A percentile compares a stretch with the other conserved stretches of the same genome.
phyloP scores from a whole-genome alignment of 345 rosid species.

The Excoecaria agallocha region DNA sequence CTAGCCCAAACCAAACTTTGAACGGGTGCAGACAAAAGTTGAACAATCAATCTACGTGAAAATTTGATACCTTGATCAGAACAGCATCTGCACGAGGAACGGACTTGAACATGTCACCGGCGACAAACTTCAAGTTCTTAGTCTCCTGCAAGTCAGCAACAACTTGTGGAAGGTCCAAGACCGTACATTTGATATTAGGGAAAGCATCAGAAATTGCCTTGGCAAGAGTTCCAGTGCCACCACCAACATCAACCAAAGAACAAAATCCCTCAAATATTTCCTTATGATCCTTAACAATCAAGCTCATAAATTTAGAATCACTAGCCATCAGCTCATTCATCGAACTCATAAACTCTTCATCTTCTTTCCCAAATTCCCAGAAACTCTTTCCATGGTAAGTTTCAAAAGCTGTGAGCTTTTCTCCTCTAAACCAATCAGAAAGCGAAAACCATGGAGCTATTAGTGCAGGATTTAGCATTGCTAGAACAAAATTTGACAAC shows the following conservation, averaged over 20 bases:
- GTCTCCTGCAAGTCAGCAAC: slow-evolving; percentile 23
- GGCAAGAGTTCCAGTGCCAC: slow-evolving; percentile 43
- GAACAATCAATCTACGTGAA: not conserved
- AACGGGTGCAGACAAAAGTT: too few relatives aligned
- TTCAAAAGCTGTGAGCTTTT: slow-evolving; percentile 29
- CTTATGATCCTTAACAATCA: slow-evolving; percentile 34
- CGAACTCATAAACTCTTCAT: slow-evolving; percentile 23
- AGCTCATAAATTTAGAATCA: slow-evolving; percentile 39
- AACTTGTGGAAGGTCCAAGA: slow-evolving; percentile 45
- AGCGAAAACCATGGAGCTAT: slow-evolving; percentile 33
- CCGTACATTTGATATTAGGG: slow-evolving; percentile 39
- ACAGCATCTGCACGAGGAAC: slow-evolving; percentile 45
- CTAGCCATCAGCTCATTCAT: slow-evolving; percentile 42
- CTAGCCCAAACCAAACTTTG: too few relatives aligned
- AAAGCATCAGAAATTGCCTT: slow-evolving; percentile 31
- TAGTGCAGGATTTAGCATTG: slow-evolving; percentile 21
- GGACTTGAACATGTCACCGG: slow-evolving; percentile 43
- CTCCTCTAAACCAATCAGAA: slow-evolving; percentile 30
- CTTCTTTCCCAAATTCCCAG: slow-evolving; percentile 24
- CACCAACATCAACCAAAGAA: slow-evolving; percentile 50
- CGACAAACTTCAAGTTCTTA: slow-evolving; percentile 38
- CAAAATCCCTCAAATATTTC: slow-evolving; percentile 37
- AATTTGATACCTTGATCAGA: slow-evolving; percentile 36
- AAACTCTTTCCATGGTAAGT: slow-evolving; percentile 32
- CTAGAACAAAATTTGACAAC: not conserved